Base-by-base conservation (phyloP, 106 monocot genomes). In the Dendrobium catenatum region DNA sequence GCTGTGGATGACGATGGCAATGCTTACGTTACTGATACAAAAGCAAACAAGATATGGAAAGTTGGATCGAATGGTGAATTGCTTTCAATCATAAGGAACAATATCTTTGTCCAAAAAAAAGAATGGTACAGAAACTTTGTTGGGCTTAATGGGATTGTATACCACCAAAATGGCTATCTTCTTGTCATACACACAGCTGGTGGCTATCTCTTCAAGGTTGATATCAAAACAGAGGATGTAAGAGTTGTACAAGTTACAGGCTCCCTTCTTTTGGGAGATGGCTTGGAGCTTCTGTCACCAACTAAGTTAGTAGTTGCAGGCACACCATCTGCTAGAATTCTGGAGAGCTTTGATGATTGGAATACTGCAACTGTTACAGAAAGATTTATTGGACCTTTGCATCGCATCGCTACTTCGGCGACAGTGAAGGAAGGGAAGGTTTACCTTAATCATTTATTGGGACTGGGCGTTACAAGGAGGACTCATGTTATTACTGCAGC, bases 81-180 rank as follows among this genome's bases (percentile, higher is more conserved):
- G 46, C 70, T 89, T 0, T 88, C 90, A 1, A 22, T 83, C 40
- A 98, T 98, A 42, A 86, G 81, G 68, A 93, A 58, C 85, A n/a
- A 76, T 4, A 20, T 68, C 16, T 98, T 98, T 79, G 11, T 46
- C 11, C 89, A 81, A 40, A 85, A 79, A 40, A 76, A 81, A 78
- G 82, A 80, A 37, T 88, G 86, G 84, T 78, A 82, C 46, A 37
- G 85, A 79, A 93, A 83, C 83, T 29, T 98, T 8, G 8, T 91
- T 16, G 91, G 87, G 3, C 90, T 98, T 42, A 98, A 98, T 76
- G 97, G 97, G 7, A 94, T 98, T 2, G 86, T 94, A 4, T 86
- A 88, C 88, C 92, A 98, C 80, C 91, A 89, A 0, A 81, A 89
- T 59, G 91, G 94, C 49, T 98, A 84, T 76, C 94, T 94, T 27